Evolutionary conservation across 306 rosid genomes (phyloP).

Genomic region (Malus sylvestris): DNA sequence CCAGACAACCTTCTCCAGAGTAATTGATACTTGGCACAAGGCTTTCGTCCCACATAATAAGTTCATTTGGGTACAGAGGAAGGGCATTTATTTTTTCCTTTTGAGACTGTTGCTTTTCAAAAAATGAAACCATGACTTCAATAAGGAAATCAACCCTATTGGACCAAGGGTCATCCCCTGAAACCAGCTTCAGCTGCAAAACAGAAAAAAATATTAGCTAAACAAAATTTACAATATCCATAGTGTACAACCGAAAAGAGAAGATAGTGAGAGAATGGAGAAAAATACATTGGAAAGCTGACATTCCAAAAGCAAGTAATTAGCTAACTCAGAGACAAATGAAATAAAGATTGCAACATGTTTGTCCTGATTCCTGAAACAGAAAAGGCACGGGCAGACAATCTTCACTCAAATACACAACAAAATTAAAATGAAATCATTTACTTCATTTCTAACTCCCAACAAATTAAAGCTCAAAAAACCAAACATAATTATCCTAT

Average conservation of each 20-base stretch:
- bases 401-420: not conserved
- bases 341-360: not conserved
- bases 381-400: not conserved
- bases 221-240: not conserved
- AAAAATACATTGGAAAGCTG: not conserved
- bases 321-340: not conserved
- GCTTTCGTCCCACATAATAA: conserved; percentile 99
- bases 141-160: conserved; percentile 85
- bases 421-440: not conserved
- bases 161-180: conserved; percentile 91
- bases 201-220: conserved; percentile 7
- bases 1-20: conserved; percentile 97
- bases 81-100: conserved; percentile 97
- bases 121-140: conserved; percentile 90
- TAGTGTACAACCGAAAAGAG: not conserved
- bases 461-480: not conserved
- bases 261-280: not conserved
- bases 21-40: conserved; percentile 97
- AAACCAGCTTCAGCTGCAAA: conserved; percentile 85
- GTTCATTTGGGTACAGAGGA: conserved; percentile 95
- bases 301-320: not conserved
- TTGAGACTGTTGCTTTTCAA: conserved; percentile 93
- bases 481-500: not conserved
- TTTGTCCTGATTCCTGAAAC: not conserved
- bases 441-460: not conserved